These are phyloP conservation scores for Dicorynia guianensis DNA, from an alignment of 306 rosid species.

Conservation along the genomic window DNA sequence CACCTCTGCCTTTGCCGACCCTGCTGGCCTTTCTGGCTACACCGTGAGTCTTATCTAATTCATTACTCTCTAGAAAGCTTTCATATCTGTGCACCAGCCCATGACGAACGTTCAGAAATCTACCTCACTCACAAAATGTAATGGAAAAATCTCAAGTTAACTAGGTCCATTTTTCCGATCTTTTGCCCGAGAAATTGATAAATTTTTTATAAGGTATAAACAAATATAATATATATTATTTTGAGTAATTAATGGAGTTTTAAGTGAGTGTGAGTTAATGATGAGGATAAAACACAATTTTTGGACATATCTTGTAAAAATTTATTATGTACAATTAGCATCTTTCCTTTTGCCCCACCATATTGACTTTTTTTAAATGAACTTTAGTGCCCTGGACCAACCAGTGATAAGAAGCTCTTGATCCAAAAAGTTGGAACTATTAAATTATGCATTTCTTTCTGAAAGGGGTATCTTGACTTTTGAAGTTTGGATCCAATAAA, in stretches of 20 bases:
- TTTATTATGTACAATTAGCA: too few species aligned
- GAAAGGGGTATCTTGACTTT: neutral
- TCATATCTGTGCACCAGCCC: neutral
- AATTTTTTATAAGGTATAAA: too few species aligned
- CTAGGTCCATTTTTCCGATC: too few species aligned
- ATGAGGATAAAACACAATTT: too few species aligned
- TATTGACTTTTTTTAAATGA: neutral
- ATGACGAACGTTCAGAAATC: neutral
- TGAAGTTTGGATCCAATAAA: neutral
- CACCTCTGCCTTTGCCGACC: constrained; percentile 81
- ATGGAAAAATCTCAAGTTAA: too few species aligned
- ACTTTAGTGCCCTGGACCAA: neutral
- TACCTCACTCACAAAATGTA: neutral
- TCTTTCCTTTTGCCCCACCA: neutral
- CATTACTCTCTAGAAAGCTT: neutral
- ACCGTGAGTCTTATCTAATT: constrained; percentile 59
- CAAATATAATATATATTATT: too few species aligned
- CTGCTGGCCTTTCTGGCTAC: constrained; percentile 92
- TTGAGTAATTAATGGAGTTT: too few species aligned
- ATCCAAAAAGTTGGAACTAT: neutral
- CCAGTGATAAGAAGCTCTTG: too few species aligned
- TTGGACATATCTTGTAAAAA: too few species aligned
- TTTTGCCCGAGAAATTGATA: too few species aligned
- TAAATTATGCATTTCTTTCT: neutral
- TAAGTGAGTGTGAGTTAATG: too few species aligned